Base-by-base conservation (phyloP, 2,329 filamentous ascomycete species). In the Thielaviopsis ethacetica region DNA sequence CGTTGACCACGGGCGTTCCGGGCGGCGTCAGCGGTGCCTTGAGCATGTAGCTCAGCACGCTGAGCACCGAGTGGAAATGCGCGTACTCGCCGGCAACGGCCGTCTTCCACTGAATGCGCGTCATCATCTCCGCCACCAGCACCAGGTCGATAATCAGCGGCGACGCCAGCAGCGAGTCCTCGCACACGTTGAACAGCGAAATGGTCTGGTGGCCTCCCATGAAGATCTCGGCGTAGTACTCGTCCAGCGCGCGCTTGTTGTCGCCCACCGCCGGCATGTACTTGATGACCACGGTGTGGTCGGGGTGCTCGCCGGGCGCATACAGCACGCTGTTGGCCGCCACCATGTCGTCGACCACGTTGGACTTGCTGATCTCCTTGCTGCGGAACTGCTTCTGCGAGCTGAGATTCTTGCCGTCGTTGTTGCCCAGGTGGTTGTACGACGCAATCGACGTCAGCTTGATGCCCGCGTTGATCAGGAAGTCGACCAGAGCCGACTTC, bases 191-290 rank as follows among this genome's bases (percentile, higher is more conserved):
- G 83, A 95, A 96, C 71, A 98, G 79, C 77, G 82, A 85, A 71
- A 98, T 98, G 66, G 90, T 97, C 78, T 98, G 93, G 75, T 97
- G 93, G 50, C 93, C 93, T 65, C 93, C 93, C 75, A 97, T 81
- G 81, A 98, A 98, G 74, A 98, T 97, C 79, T 98, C 91, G 59
- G 90, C 93, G 66, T 96, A 96, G 81, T 98, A 98, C 79, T 98
- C 93, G 68, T 98, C 93, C 58, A 98, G 80, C 58, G 93, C 93
- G 70, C 93, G 90, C 83, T 98, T 98, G 81, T 96, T 94, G 76
- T 98, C 93, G 63, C 93, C 93, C 54, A 98, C 93, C 63, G 91
- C 89, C 41, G 93, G 93, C 91, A 98, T 95, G 79, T 98, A 98
- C 82, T 98, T 98, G 83, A 98, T 98, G 66, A 98, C 93, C 62